A percentile compares a stretch with the other conserved stretches of the same genome.
phyloP scores from a whole-genome alignment of 2,329 filamentous ascomycete genomes.

The Colletotrichum magnum region DNA sequence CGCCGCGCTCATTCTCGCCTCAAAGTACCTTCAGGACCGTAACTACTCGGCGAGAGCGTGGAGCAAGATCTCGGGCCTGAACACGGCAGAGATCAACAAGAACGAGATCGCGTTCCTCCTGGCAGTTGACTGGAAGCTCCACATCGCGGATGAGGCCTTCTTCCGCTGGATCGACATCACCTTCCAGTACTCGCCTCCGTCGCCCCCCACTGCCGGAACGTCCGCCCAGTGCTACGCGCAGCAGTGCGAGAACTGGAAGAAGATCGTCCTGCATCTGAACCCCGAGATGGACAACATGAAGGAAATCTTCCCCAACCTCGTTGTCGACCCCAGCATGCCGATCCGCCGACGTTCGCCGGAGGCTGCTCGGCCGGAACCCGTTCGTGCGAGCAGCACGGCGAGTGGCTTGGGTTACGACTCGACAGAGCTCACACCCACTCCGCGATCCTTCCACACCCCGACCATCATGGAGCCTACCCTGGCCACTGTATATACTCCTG shows the following conservation, averaged over 20 bases:
- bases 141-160: conserved; percentile 91
- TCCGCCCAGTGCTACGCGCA: conserved; percentile 58
- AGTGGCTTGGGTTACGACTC: conserved; percentile 53
- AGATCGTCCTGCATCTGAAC: conserved; percentile 69
- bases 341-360: conserved; percentile 59
- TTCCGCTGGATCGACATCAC: conserved; percentile 96
- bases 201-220: conserved; percentile 68
- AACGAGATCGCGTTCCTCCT: conserved; percentile 94
- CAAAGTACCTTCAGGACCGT: conserved; percentile 97
- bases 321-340: conserved; percentile 52
- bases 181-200: conserved; percentile 82
- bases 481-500: conserved; percentile 58
- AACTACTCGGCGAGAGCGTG: conserved; percentile 98
- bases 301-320: conserved; percentile 58
- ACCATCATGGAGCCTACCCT: conserved; percentile 66
- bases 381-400: conserved; percentile 29
- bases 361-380: conserved; percentile 57
- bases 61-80: conserved; percentile 99
- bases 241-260: conserved; percentile 70
- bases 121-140: conserved; percentile 93
- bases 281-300: conserved; percentile 72
- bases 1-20: conserved; percentile 92
- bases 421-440: conserved; percentile 56
- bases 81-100: conserved; percentile 93
- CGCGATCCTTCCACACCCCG: conserved; percentile 58